Conservation (phyloP, 2,329 filamentous ascomycete species). For the Scedosporium apiospermum region DNA sequence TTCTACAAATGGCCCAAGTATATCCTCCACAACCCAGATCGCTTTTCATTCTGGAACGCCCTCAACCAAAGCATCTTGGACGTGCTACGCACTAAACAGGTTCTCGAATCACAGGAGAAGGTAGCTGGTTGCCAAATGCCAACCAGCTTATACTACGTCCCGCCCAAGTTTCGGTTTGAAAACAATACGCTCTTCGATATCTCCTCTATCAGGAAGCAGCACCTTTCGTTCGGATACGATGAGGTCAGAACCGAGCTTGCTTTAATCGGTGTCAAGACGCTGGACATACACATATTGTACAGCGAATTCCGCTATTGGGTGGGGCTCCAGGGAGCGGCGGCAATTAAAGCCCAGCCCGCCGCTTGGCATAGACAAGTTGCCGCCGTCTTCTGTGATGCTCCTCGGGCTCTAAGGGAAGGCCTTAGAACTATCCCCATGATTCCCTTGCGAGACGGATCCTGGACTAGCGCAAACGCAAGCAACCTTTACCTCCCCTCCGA, state of each 20-base stretch:
- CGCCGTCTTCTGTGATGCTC: not conserved
- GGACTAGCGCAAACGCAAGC: not conserved
- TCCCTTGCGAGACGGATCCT: not conserved
- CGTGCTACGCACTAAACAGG: no score
- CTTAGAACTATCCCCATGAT: not conserved
- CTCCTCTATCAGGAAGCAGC: not conserved
- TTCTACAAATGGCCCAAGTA: not conserved
- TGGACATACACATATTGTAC: not conserved
- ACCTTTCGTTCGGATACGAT: conserved; percentile 6
- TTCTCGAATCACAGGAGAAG: no score
- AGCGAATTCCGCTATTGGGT: not conserved
- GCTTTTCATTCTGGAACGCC: not conserved
- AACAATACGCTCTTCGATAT: not conserved
- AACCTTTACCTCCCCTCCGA: not conserved
- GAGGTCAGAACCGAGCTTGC: not conserved
- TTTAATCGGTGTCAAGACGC: not conserved
- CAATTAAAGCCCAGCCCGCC: not conserved
- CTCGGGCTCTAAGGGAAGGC: not conserved
- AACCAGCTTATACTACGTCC: not conserved
- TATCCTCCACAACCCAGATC: not conserved
- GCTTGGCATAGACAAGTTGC: not conserved
- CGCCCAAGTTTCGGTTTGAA: not conserved
- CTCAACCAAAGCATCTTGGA: not conserved
- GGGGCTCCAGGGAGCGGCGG: not conserved
- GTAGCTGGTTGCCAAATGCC: not conserved